Conservation (phyloP, 2,329 filamentous ascomycete species). For the Verticillium dahliae region DNA sequence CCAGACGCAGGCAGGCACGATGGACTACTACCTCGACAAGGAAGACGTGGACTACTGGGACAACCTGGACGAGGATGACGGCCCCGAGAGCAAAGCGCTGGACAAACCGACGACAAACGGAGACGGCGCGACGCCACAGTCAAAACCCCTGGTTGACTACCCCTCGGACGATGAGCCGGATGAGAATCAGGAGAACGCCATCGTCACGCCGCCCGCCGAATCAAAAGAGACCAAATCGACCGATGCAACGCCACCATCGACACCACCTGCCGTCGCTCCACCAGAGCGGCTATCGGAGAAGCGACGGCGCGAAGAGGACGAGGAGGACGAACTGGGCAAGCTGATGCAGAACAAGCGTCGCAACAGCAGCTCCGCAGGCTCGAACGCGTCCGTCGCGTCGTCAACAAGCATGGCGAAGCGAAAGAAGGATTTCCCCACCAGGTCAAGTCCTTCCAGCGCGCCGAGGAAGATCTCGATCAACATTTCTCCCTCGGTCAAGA, state of each 20-base stretch:
- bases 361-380: conserved; percentile 47
- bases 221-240: conserved; percentile 9
- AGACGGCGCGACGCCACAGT: conserved; percentile 36
- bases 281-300: conserved; percentile 83
- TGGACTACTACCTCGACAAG: conserved; percentile 68
- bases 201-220: conserved; percentile 17
- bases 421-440: conserved; percentile 38
- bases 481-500: conserved; percentile 40
- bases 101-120: conserved; percentile 49
- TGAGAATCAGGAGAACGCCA: conserved; percentile 50
- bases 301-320: conserved; percentile 83
- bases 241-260: conserved; percentile 12
- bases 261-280: conserved; percentile 40
- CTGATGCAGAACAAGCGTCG: conserved; percentile 61
- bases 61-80: conserved; percentile 59
- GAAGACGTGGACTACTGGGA: conserved; percentile 95
- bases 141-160: conserved; percentile 83
- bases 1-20: conserved; percentile 59
- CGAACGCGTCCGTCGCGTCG: conserved; percentile 26
- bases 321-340: conserved; percentile 87
- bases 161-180: conserved; percentile 78
- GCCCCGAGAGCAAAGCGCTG: conserved; percentile 23
- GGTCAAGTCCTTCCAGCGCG: conserved; percentile 27
- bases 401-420: conserved; percentile 32
- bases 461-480: conserved; percentile 54